Conservation (phyloP, 176 grass and related monocot species). For the Bonia amplexicaulis region DNA sequence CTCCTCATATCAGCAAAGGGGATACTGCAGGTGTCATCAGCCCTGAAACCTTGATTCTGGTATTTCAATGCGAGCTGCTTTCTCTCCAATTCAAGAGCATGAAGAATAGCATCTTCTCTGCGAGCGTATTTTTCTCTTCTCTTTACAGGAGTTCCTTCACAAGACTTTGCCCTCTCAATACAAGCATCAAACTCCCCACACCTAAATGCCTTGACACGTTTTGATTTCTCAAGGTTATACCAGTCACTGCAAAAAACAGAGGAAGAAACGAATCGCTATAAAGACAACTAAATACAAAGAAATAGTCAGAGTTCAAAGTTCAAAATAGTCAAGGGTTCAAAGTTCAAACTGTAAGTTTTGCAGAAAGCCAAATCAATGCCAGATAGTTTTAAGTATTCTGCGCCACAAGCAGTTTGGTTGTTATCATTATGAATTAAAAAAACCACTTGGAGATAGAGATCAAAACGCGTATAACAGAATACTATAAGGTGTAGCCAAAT, state of each 20-base stretch:
- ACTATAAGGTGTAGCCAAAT: not conserved
- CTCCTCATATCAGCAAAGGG: conserved; percentile 18
- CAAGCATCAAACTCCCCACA: conserved; percentile 92
- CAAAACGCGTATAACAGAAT: not conserved
- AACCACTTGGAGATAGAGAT: not conserved
- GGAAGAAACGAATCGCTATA: conserved; percentile 19
- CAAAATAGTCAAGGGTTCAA: not conserved
- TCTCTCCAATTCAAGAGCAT: conserved; percentile 81
- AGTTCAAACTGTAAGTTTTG: not conserved
- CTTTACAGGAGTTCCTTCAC: conserved; percentile 65
- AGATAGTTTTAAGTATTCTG: not conserved
- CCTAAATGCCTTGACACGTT: conserved; percentile 79
- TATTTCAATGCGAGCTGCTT: conserved; percentile 51
- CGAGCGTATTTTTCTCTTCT: conserved; percentile 88
- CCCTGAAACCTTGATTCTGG: conserved; percentile 27
- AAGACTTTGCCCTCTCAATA: conserved; percentile 72
- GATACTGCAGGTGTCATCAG: conserved; percentile 21
- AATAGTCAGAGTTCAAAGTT: not conserved
- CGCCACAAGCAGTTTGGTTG: not conserved
- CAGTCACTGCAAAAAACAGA: conserved; percentile 56
- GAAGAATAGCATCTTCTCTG: conserved; percentile 84
- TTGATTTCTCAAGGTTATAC: conserved; percentile 93
- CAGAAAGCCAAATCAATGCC: not conserved
- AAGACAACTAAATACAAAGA: not conserved
- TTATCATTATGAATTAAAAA: not conserved